Evolutionary conservation across 2,329 filamentous ascomycete genomes (phyloP).

Genomic region (Fusarium sulawesiense): DNA sequence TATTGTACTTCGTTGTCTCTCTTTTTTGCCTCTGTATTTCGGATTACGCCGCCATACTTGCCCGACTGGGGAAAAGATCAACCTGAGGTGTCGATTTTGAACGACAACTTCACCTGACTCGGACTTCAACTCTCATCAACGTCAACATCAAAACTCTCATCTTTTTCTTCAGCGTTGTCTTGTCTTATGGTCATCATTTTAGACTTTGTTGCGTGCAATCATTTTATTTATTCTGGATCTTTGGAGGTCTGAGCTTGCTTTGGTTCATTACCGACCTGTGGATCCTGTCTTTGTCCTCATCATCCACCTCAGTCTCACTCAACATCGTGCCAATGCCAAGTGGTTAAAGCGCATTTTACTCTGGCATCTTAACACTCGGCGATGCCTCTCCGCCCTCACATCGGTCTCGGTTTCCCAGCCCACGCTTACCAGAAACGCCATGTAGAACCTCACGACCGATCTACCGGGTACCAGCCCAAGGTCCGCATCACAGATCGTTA

Average conservation of each 20-base stretch:
- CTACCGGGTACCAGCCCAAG: conserved; percentile 75
- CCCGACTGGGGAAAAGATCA: conserved; percentile 20
- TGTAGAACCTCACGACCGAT: conserved; percentile 66
- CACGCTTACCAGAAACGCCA: conserved; percentile 50
- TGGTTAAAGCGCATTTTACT: conserved; percentile 19
- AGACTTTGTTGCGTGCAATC: not conserved
- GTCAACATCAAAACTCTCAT: conserved; percentile 5
- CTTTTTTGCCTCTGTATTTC: not conserved
- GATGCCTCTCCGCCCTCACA: conserved; percentile 53
- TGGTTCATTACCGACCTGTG: conserved; percentile 11
- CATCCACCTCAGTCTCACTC: conserved; percentile 9
- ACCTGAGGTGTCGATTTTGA: conserved; percentile 39
- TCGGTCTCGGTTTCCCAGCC: conserved; percentile 45
- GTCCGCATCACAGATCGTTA: conserved; percentile 92
- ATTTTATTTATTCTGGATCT: not conserved
- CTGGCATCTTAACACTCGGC: conserved; percentile 9
- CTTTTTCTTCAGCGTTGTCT: conserved; percentile 17
- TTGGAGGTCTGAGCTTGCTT: conserved; percentile 12
- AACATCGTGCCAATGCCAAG: conserved; percentile 36
- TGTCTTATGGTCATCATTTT: conserved; percentile 8
- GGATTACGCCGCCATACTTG: conserved; percentile 20
- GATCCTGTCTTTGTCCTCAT: conserved; percentile 1
- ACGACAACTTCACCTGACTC: conserved; percentile 23
- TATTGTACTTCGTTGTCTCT: not conserved
- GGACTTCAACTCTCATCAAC: not conserved